Base-by-base conservation (phyloP, 306 rosid genomes). In the Boehmeria nivea region DNA sequence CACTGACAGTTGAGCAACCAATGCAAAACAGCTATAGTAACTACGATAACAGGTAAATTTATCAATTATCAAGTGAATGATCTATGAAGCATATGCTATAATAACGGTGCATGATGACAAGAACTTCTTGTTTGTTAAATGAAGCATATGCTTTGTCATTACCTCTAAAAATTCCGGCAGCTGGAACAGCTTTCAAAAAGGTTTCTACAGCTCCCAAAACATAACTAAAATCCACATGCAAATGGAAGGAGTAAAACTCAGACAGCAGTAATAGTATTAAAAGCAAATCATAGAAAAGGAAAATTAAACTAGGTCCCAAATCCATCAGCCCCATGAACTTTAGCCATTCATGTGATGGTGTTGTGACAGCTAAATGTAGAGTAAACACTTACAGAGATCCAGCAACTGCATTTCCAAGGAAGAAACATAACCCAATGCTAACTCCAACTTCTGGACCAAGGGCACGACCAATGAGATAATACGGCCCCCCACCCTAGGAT, bases 391-490 rank as follows among this genome's bases (percentile, higher is more conserved):
- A 91, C 99, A 91, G 94, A 52, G 99, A 75, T 72, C 99, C 99
- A 25, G 99, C 99, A 76, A 91, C 96, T 62, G 96, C 99, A 77
- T 91, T 91, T 59, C 99, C 99, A 11, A 91, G 95, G 70, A 91
- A 91, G 79, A 91, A 91, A 74, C 99, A 91, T 55, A 91, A 68
- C 60, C 99, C 99, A 73, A 91, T 91, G 84, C 99, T 91, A 75
- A 91, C 96, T 71, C 99, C 99, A 81, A 91, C 99, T 79, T 91
- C 99, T 64, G 99, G 99, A 73, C 99, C 99, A 73, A 91, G 99
- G 54, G 96, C 99, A 61, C 99, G 99, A 45, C 99, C 99, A 42
- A 91, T 91, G 64, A 91, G 99, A 81, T 91, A 91, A 75, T 91
- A 91, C 1, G 99, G 99, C 54, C 99, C 99, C 61, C 99, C 99